These are phyloP conservation scores for Tulasnella sp. DNA, from an alignment of 768 basidiomycete species.

Conservation along the genomic window DNA sequence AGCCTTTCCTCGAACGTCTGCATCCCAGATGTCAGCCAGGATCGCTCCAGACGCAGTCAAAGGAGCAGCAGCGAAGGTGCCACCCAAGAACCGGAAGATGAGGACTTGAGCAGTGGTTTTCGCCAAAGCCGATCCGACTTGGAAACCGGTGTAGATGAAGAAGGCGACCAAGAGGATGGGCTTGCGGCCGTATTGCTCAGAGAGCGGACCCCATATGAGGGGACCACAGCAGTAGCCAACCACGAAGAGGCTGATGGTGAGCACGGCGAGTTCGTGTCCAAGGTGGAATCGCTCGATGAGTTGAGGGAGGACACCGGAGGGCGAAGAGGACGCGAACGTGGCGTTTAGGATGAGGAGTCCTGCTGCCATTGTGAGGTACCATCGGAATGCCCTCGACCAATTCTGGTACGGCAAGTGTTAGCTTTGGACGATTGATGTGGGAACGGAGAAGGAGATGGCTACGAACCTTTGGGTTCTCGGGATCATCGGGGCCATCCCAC, in stretches of 20 bases:
- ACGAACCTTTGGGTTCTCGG: slow-evolving; percentile 30
- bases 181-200: slow-evolving; percentile 40
- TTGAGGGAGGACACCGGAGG: slow-evolving; percentile 28
- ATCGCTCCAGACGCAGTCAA: slow-evolving; percentile 34
- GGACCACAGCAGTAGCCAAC: slow-evolving; percentile 37
- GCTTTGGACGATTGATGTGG: not conserved
- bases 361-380: slow-evolving; percentile 20
- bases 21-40: slow-evolving; percentile 36
- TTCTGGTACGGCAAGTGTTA: not conserved
- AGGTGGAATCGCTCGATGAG: slow-evolving; percentile 28
- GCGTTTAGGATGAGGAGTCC: slow-evolving; percentile 30
- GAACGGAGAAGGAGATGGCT: not conserved
- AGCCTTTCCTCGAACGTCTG: slow-evolving; percentile 33
- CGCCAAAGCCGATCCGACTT: slow-evolving; percentile 40
- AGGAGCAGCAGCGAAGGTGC: slow-evolving; percentile 33
- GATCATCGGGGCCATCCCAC: slow-evolving; percentile 31
- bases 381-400: slow-evolving; percentile 1
- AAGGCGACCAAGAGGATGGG: slow-evolving; percentile 41
- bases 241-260: slow-evolving; percentile 28
- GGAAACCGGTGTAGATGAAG: slow-evolving; percentile 34
- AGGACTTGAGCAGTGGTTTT: slow-evolving; percentile 40
- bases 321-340: slow-evolving; percentile 31
- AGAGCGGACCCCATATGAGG: slow-evolving; percentile 37
- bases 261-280: slow-evolving; percentile 22
- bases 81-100: slow-evolving; percentile 34